These are phyloP conservation scores for Picea mariana DNA, from an alignment of 83 land plant genomes.

Conservation along the genomic window DNA sequence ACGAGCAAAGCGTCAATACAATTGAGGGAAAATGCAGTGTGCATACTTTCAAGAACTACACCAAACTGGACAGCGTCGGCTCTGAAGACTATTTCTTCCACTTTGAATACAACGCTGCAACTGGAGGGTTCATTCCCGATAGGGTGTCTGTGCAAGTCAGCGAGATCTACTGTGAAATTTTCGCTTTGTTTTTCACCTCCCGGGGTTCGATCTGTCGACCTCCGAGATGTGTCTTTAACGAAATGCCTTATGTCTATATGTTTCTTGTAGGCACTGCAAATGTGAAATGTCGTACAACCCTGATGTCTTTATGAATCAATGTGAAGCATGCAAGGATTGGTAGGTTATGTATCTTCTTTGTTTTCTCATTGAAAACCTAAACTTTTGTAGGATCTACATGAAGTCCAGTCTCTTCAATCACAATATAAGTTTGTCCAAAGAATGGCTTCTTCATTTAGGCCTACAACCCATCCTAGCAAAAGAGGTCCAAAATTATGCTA, in stretches of 20 bases:
- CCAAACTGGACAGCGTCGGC: no score
- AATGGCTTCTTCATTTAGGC: no score
- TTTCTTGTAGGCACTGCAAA: slow-evolving; percentile 44
- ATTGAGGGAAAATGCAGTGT: no score
- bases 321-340: slow-evolving; percentile 67
- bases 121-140: slow-evolving; percentile 68
- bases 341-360: slow-evolving; percentile 1
- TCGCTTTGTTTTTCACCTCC: background rate
- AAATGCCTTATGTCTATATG: background rate
- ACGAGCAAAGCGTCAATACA: no score
- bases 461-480: no score
- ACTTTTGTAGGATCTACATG: no score
- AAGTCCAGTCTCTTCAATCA: no score
- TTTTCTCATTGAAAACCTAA: no score
- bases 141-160: slow-evolving; percentile 66
- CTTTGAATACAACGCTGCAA: slow-evolving; percentile 72
- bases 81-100: slow-evolving; percentile 46
- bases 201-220: background rate
- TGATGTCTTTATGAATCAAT: slow-evolving; percentile 62
- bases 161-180: background rate
- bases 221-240: background rate
- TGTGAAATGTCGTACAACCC: slow-evolving; percentile 66
- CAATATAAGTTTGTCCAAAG: no score
- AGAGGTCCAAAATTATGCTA: no score
- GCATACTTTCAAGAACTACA: no score